These are phyloP conservation scores for Venustampulla echinocandica DNA, from an alignment of 495 filamentous ascomycete genomes.

Conservation along the genomic window DNA sequence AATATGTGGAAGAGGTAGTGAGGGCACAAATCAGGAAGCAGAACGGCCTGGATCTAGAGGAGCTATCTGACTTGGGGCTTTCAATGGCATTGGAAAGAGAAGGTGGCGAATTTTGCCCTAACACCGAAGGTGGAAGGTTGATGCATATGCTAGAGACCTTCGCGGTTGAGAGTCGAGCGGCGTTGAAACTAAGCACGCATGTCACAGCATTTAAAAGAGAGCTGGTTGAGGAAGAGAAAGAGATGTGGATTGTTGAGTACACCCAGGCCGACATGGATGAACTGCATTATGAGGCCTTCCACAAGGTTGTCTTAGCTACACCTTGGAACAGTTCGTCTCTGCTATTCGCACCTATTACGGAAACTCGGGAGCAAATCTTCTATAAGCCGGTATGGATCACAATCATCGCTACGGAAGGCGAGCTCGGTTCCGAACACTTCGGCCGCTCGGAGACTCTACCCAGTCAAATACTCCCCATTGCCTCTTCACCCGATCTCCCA, in stretches of 20 bases:
- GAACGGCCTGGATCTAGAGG: constrained; percentile 4
- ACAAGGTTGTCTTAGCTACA: constrained; percentile 10
- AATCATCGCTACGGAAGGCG: not conserved
- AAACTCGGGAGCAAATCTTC: constrained; percentile 1
- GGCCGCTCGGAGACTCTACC: not conserved
- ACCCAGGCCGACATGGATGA: not conserved
- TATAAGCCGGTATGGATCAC: constrained; percentile 6
- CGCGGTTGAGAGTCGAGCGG: constrained; percentile 6
- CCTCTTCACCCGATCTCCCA: not conserved
- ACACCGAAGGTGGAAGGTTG: not conserved
- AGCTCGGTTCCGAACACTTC: not conserved
- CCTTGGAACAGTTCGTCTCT: constrained; percentile 6
- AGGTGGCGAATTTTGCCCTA: not conserved
- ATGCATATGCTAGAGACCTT: not conserved
- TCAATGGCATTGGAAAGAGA: constrained; percentile 5
- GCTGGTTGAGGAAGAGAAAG: not conserved
- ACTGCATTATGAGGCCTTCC: constrained; percentile 2
- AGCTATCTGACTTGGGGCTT: constrained; percentile 11
- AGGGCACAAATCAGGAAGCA: constrained; percentile 6
- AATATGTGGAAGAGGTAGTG: constrained; percentile 7
- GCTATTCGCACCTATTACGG: not conserved
- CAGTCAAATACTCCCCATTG: constrained; percentile 8
- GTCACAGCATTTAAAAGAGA: too few species aligned
- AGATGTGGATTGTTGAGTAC: constrained; percentile 4
- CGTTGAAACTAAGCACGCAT: constrained; percentile 6